Evolutionary conservation across 2,329 filamentous ascomycete genomes (phyloP).

Genomic region (Fusarium scirpi): DNA sequence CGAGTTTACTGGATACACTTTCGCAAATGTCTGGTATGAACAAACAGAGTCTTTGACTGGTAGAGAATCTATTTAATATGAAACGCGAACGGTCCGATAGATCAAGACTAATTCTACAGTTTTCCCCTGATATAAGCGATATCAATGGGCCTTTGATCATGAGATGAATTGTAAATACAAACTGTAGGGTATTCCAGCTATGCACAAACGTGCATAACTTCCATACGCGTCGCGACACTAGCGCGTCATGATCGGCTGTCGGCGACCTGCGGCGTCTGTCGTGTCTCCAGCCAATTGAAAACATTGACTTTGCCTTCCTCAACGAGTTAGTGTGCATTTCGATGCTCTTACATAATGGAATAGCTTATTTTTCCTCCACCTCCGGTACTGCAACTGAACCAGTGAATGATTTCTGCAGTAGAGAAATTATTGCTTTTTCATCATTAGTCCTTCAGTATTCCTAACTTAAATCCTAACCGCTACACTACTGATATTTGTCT

Average conservation of each 20-base stretch:
- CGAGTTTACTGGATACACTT: too few relatives aligned
- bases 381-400: not conserved
- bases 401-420: not conserved
- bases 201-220: not conserved
- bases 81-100: too few relatives aligned
- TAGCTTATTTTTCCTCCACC: not conserved
- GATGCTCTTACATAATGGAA: not conserved
- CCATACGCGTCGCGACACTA: not conserved
- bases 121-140: accelerated
- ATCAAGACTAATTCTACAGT: too few relatives aligned
- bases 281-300: too few relatives aligned
- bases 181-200: not conserved
- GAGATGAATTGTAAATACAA: accelerated
- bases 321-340: not conserved
- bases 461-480: too few relatives aligned
- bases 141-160: accelerated
- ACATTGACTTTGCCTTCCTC: not conserved
- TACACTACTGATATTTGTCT: too few relatives aligned
- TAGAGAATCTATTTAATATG: too few relatives aligned
- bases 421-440: not conserved
- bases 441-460: not conserved
- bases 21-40: too few relatives aligned
- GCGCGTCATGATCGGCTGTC: not conserved
- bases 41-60: too few relatives aligned
- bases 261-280: not conserved